Evolutionary conservation across 768 basidiomycete species (phyloP), one percentile per base, ranked within the genome.

Genomic region (Kwoniella heveanensis): DNA sequence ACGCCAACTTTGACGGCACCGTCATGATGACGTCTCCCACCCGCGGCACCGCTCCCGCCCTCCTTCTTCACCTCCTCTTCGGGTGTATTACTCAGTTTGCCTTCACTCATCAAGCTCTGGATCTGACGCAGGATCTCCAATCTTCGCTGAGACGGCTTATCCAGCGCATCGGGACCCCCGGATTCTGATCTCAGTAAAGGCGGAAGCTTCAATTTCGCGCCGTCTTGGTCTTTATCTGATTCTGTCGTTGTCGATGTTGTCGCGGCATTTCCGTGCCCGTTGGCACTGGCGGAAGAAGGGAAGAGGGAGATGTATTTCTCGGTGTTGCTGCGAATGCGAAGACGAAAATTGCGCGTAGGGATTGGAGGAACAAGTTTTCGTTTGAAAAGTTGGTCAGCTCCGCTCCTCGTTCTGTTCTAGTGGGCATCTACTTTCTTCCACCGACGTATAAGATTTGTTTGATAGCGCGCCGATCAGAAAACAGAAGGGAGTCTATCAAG

Each of bases 261-360:
- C 26, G 57, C n/a, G 26, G 8, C 36, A 17, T 17, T 26, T 32
- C 26, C 27, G 15, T 47, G 5, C 6, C 6, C 8, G 46, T 47
- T 5, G 15, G 15, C 8, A 22, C n/a, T 15, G 24, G 57, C 19
- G 48, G 57, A 49, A 1, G 69, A 61, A 48, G 73, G 68, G 77
- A 92, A 94, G 26, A 97, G 84, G 1, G 92, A 90, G 29, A 96
- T 86, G 77, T 97, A 96, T 82, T 91, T 94, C 74, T 88, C 85
- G 12, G 85, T 82, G 79, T 90, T 92, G 5, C 77, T 78, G 50
- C 32, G 13, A n/a, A n/a, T n/a, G n/a, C n/a, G n/a, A n/a, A n/a
- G n/a, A n/a, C n/a, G n/a, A n/a, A n/a, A n/a, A n/a, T n/a, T n/a
- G n/a, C n/a, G n/a, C n/a, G n/a, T n/a, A n/a, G n/a, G n/a, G n/a